Evolutionary conservation across 1,284 basidiomycete species (phyloP), one percentile per base, ranked within the genome.

Genomic region (Kwoniella shivajii): DNA sequence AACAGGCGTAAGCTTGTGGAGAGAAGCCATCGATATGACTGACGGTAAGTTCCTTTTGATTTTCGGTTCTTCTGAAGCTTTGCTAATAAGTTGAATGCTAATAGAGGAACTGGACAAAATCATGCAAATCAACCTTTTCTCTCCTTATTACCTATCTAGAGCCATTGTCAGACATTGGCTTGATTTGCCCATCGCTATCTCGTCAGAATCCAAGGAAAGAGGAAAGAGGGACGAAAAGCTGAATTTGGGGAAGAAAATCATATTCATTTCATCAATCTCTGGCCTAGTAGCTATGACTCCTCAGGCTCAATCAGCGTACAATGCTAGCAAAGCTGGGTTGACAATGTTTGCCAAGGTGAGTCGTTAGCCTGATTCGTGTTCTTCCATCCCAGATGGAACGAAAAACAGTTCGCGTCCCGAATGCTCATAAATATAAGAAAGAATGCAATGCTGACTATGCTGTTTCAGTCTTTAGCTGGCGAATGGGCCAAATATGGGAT

Each of bases 401-500:
- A 38, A 22, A 6, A n/a, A 18, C 33, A n/a, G 10, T 11, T 33
- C 20, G n/a, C n/a, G n/a, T n/a, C n/a, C n/a, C n/a, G 6, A 16
- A 41, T 30, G 34, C 26, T 6, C 39, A 16, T 3, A 6, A n/a
- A 0, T 11, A 36, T 47, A 29, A 7, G 46, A 30, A 34, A 29
- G 45, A 24, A n/a, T 20, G n/a, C n/a, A n/a, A n/a, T n/a, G n/a
- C n/a, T n/a, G n/a, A n/a, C n/a, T n/a, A n/a, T n/a, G n/a, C 33
- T 29, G 2, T 39, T n/a, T 16, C 41, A 75, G 72, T 63, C 60
- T 57, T 62, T 79, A 29, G 76, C 78, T 0, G 75, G 63, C 6
- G 78, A 79, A 63, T 79, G 78, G 78, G 73, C 75, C 0, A 54
- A 68, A 20, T 64, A 68, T 29, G 77, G 76, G 5, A 66, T 79